A percentile compares a stretch with the other conserved stretches of the same genome.
Evolutionary conservation across 2,329 filamentous ascomycete species (phyloP).

Genomic region (Magnaporthiopsis poae): DNA sequence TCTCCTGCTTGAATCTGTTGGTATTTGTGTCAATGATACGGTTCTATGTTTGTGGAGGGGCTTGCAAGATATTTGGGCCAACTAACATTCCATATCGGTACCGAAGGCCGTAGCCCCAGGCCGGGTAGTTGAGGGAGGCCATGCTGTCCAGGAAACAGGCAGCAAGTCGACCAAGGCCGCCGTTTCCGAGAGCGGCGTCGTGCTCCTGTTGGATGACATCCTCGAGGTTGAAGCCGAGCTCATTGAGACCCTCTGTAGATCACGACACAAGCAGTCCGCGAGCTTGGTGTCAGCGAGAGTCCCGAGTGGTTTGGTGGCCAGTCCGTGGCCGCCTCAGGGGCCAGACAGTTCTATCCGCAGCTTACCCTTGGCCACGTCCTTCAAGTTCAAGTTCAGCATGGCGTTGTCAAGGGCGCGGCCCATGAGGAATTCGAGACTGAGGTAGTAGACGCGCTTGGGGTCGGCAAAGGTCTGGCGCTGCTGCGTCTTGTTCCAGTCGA

Average conservation of each 20-base stretch:
- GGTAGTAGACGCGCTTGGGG: slow-evolving; percentile 90
- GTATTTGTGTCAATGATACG: too few species aligned
- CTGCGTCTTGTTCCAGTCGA: slow-evolving; percentile 97
- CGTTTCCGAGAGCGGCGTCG: slow-evolving; percentile 91
- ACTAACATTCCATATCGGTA: slow-evolving; percentile 77
- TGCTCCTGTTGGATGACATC: slow-evolving; percentile 92
- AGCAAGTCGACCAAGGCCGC: slow-evolving; percentile 84
- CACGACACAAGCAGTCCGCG: not conserved
- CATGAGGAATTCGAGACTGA: slow-evolving; percentile 97
- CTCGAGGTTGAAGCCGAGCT: slow-evolving; percentile 93
- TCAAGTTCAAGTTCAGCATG: slow-evolving; percentile 89
- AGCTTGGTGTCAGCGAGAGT: not conserved
- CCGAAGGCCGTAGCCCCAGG: slow-evolving; percentile 92
- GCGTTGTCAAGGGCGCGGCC: slow-evolving; percentile 93
- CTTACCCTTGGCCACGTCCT: slow-evolving; percentile 70
- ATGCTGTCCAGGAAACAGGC: slow-evolving; percentile 96
- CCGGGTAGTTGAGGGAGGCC: slow-evolving; percentile 86
- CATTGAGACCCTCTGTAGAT: slow-evolving; percentile 61
- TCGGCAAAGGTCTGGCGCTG: slow-evolving; percentile 87
- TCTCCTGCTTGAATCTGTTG: slow-evolving; percentile 82
- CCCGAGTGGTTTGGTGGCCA: too few species aligned
- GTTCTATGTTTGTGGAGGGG: too few species aligned
- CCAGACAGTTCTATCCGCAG: not conserved
- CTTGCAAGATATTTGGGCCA: too few species aligned
- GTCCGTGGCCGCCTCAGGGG: too few species aligned